Conservation (phyloP, 768 basidiomycete species). For the Hericium erinaceus region DNA sequence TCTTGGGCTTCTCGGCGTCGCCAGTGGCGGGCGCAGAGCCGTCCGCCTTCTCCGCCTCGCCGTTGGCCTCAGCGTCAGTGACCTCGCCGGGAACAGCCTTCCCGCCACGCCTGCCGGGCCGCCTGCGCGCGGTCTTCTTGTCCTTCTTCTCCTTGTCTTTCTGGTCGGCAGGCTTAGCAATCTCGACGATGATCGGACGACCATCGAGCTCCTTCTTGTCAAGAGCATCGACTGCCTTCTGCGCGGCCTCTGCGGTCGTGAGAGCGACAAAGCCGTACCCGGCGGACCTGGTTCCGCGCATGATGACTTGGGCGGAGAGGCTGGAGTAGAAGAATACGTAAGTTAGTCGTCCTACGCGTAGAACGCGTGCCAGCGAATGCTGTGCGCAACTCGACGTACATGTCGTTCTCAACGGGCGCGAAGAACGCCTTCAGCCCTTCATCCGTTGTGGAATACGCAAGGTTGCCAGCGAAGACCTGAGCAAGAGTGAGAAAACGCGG, state of each 20-base stretch:
- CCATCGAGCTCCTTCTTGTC: conserved; percentile 86
- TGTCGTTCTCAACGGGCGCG: conserved; percentile 76
- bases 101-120: conserved; percentile 76
- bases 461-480: conserved; percentile 92
- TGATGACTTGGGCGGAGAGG: conserved; percentile 77
- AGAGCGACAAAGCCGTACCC: conserved; percentile 92
- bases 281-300: conserved; percentile 76
- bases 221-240: conserved; percentile 78
- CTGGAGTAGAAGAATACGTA: conserved; percentile 29
- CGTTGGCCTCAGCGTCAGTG: conserved; percentile 83
- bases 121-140: conserved; percentile 49
- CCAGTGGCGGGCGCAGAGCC: conserved; percentile 42
- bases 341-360: conserved; percentile 4
- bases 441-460: conserved; percentile 90
- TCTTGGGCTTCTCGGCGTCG: conserved; percentile 60
- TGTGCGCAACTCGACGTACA: conserved; percentile 49
- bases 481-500: conserved; percentile 4
- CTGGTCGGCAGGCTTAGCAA: conserved; percentile 85
- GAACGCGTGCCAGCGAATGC: conserved; percentile 4
- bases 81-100: conserved; percentile 86
- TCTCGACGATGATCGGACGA: conserved; percentile 82
- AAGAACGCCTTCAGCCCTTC: conserved; percentile 94
- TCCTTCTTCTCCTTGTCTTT: conserved; percentile 80
- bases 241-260: conserved; percentile 69
- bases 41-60: conserved; percentile 50